Percentiles rank a stretch among this genome's conserved stretches.
Conservation (phyloP, 148 eudicot species). For the Simmondsia chinensis region DNA sequence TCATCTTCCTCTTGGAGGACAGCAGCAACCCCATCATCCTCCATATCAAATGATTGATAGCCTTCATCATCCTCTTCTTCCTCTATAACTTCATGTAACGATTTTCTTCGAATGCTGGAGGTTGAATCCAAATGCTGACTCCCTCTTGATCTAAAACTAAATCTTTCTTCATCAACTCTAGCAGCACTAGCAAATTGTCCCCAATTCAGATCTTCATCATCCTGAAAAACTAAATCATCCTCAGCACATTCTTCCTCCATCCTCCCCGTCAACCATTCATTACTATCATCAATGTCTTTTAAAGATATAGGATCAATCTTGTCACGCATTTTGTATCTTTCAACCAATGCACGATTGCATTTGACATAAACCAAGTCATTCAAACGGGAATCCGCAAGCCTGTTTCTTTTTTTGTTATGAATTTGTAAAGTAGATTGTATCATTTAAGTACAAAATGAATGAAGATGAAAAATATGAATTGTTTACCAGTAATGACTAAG, state of each 20-base stretch:
- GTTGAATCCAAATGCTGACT: too few relatives aligned
- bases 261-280: background rate
- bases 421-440: too few relatives aligned
- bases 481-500: background rate
- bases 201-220: background rate
- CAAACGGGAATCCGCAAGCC: background rate
- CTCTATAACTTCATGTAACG: too few relatives aligned
- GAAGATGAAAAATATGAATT: background rate
- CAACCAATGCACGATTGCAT: background rate
- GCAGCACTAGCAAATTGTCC: background rate
- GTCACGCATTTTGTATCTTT: background rate
- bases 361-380: background rate
- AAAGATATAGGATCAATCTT: background rate
- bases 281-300: slow-evolving; percentile 1
- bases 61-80: too few relatives aligned
- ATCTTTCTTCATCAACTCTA: background rate
- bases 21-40: too few relatives aligned
- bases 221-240: background rate
- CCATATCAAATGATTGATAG: too few relatives aligned
- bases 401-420: too few relatives aligned
- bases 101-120: too few relatives aligned
- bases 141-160: too few relatives aligned
- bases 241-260: background rate
- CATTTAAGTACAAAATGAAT: background rate
- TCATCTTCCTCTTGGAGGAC: too few relatives aligned